Percentiles rank a stretch among this genome's conserved stretches.
Evolutionary conservation across 1,284 basidiomycete genomes (phyloP).

Genomic region (Porogramme epimiltina): DNA sequence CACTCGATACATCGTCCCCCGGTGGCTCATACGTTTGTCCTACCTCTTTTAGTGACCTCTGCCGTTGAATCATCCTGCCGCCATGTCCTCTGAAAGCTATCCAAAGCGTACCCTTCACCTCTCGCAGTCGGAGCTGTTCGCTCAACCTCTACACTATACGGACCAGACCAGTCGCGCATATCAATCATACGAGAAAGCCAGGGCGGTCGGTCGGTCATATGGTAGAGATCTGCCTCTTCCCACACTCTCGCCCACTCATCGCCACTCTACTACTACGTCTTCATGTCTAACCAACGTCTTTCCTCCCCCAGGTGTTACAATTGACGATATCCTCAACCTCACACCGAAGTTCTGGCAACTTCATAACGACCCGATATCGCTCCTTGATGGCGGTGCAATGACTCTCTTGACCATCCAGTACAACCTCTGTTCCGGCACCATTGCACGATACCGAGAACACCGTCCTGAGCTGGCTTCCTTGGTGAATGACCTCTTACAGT

Average conservation of each 20-base stretch:
- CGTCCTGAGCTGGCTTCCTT: constrained; percentile 35
- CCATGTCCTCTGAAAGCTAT: constrained; percentile 18
- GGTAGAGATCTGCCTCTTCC: constrained; percentile 14
- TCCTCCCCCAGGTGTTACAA: constrained; percentile 29
- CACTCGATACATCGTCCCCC: too few relatives aligned
- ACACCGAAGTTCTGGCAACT: constrained; percentile 42
- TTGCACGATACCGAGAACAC: constrained; percentile 34
- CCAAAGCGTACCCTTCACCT: constrained; percentile 18
- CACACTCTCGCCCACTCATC: background rate
- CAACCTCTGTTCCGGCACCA: constrained; percentile 44
- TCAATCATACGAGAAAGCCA: constrained; percentile 28
- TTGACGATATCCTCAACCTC: constrained; percentile 37
- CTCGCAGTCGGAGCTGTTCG: constrained; percentile 16
- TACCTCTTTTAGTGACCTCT: too few relatives aligned
- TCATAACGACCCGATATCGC: constrained; percentile 39
- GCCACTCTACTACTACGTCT: too few relatives aligned
- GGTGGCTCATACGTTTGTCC: too few relatives aligned
- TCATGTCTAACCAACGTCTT: too few relatives aligned
- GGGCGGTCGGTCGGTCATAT: constrained; percentile 25
- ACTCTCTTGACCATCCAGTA: constrained; percentile 45
- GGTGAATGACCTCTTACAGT: constrained; percentile 19
- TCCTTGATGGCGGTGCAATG: constrained; percentile 39
- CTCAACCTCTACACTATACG: constrained; percentile 12
- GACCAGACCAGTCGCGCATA: constrained; percentile 16
- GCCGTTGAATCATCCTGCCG: background rate